These are phyloP conservation scores for Diaporthe sp. DNA, from an alignment of 2,329 filamentous ascomycete species.

Conservation along the genomic window DNA sequence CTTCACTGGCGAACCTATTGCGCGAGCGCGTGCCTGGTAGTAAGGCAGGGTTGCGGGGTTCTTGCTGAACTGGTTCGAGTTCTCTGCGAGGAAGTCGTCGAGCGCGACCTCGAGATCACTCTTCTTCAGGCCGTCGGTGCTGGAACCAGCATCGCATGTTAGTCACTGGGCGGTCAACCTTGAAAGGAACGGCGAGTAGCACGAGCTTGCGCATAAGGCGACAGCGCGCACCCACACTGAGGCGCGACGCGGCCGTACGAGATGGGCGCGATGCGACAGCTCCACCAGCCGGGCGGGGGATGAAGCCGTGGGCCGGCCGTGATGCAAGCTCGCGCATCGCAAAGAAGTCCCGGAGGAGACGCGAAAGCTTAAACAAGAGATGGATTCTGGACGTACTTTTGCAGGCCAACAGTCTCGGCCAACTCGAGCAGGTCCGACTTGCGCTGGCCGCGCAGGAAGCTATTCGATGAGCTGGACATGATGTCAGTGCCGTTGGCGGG, in stretches of 20 bases:
- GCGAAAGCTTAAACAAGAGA: conserved; percentile 33
- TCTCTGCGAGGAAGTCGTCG: conserved; percentile 79
- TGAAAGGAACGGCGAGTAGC: not conserved
- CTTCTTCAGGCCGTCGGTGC: conserved; percentile 81
- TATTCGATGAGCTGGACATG: conserved; percentile 73
- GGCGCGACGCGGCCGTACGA: not conserved
- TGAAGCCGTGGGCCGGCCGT: not conserved
- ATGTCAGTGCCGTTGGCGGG: conserved; percentile 46
- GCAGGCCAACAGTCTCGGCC: conserved; percentile 78
- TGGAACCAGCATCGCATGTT: conserved; percentile 54
- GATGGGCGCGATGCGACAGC: conserved; percentile 20
- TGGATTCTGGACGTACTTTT: conserved; percentile 71
- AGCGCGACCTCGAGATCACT: conserved; percentile 82
- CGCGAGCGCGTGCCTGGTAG: conserved; percentile 77
- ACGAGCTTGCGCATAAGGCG: not conserved
- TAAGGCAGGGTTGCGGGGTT: conserved; percentile 80
- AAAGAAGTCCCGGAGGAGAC: not conserved
- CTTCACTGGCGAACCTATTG: conserved; percentile 73
- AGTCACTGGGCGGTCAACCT: not conserved
- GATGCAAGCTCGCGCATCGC: not conserved
- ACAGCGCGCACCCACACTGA: not conserved
- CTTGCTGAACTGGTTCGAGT: conserved; percentile 74
- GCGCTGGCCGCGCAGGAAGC: conserved; percentile 85
- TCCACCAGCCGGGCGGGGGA: not conserved
- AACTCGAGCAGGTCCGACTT: conserved; percentile 85